Evolutionary conservation across 345 rosid genomes (phyloP).

Genomic region (Gossypium anomalum): DNA sequence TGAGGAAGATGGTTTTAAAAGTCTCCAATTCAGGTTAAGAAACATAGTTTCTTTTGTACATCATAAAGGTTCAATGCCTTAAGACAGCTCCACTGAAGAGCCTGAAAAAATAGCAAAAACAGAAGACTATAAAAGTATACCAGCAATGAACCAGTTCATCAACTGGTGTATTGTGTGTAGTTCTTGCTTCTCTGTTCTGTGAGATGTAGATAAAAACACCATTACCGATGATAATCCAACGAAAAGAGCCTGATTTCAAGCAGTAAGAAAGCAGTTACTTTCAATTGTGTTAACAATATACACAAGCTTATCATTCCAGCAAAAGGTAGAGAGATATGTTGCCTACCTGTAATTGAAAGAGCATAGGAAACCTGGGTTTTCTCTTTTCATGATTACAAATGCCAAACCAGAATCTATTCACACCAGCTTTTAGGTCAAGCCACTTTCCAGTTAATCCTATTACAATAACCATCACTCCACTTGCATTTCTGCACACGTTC

Average conservation of each 20-base stretch:
- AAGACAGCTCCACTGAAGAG: neutral
- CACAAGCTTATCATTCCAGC: conserved; percentile 6
- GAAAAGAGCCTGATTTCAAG: conserved; percentile 55
- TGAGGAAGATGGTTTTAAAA: neutral
- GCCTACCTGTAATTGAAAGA: conserved; percentile 69
- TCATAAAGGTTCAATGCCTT: neutral
- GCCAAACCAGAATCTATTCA: conserved; percentile 65
- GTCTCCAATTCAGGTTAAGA: neutral
- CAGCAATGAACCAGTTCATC: conserved; percentile 76
- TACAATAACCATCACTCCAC: conserved; percentile 64
- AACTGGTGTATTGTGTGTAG: conserved; percentile 71
- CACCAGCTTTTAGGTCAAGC: conserved; percentile 58
- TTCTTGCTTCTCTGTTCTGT: conserved; percentile 83
- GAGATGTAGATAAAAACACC: conserved; percentile 79
- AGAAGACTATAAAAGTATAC: conserved; percentile 33
- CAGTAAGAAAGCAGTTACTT: neutral
- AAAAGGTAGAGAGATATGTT: conserved; percentile 14
- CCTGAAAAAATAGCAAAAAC: neutral
- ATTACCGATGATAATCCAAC: conserved; percentile 72
- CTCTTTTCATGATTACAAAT: conserved; percentile 47
- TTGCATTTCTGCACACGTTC: conserved; percentile 49
- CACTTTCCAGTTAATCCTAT: conserved; percentile 75
- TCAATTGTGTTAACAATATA: neutral
- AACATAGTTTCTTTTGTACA: neutral
- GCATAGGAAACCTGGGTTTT: conserved; percentile 45